Evolutionary conservation across 1,284 basidiomycete species (phyloP).

Genomic region (Heterobasidion irregulare): DNA sequence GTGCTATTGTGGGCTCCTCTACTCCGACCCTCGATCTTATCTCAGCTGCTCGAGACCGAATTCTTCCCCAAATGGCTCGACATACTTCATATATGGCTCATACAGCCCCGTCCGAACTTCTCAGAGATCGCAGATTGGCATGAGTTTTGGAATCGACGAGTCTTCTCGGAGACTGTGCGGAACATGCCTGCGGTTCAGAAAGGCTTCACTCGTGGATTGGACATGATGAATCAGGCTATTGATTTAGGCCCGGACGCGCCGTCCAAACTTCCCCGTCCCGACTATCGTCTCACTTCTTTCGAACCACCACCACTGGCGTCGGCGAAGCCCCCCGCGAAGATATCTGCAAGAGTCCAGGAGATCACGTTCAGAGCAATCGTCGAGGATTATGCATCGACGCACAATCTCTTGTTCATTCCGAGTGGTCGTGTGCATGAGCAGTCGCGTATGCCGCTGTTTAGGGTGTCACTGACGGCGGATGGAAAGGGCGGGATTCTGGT

Average conservation of each 20-base stretch:
- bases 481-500: conserved; percentile 81
- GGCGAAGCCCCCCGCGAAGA: conserved; percentile 21
- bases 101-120: conserved; percentile 74
- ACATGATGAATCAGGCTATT: conserved; percentile 90
- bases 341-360: conserved; percentile 49
- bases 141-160: conserved; percentile 76
- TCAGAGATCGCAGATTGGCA: conserved; percentile 93
- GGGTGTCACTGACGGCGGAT: conserved; percentile 69
- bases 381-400: conserved; percentile 76
- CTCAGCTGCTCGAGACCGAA: conserved; percentile 78
- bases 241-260: conserved; percentile 73
- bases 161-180: conserved; percentile 66
- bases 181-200: conserved; percentile 56
- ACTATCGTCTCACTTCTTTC: conserved; percentile 30
- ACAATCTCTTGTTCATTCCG: conserved; percentile 86
- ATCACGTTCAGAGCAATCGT: conserved; percentile 90
- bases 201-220: conserved; percentile 81
- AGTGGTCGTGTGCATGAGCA: conserved; percentile 74
- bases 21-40: conserved; percentile 69
- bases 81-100: conserved; percentile 86
- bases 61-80: conserved; percentile 98
- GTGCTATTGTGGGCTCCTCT: conserved; percentile 73
- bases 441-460: conserved; percentile 82
- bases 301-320: conserved; percentile 18
- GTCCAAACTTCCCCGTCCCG: conserved; percentile 57